Conservation (phyloP, 2,329 filamentous ascomycete genomes). For the Keithomyces neogunnii region DNA sequence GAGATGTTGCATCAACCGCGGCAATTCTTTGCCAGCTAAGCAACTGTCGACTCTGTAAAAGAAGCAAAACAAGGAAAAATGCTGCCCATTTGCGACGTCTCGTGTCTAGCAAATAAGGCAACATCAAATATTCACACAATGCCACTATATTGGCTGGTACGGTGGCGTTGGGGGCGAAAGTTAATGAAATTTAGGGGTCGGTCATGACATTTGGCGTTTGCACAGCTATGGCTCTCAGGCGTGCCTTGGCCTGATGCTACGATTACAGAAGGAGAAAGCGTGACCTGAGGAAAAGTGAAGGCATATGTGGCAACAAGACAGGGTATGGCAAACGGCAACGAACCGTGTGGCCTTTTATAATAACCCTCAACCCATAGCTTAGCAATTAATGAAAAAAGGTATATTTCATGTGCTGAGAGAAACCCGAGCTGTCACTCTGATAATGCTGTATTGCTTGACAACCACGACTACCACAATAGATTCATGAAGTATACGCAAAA, state of each 20-base stretch:
- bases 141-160: conserved; percentile 3
- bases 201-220: not conserved
- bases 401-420: not conserved
- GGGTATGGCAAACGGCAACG: not conserved
- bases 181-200: not conserved
- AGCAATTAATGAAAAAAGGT: not conserved
- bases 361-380: not conserved
- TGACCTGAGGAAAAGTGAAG: not conserved
- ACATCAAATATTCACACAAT: conserved; percentile 1
- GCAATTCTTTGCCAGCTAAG: not conserved
- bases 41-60: not conserved
- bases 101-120: not conserved
- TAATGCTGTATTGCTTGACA: not conserved
- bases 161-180: conserved; percentile 4
- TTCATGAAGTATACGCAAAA: too few species aligned
- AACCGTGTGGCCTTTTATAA: too few species aligned
- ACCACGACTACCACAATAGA: too few species aligned
- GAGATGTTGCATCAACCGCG: conserved; percentile 7
- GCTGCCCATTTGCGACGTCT: too few species aligned
- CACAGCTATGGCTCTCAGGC: not conserved
- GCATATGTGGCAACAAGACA: not conserved
- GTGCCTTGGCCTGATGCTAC: not conserved
- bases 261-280: not conserved
- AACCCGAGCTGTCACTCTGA: not conserved
- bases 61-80: not conserved